phyloP scores from a whole-genome alignment of 139 green algal species.

The Astrephomene gubernaculifera region DNA sequence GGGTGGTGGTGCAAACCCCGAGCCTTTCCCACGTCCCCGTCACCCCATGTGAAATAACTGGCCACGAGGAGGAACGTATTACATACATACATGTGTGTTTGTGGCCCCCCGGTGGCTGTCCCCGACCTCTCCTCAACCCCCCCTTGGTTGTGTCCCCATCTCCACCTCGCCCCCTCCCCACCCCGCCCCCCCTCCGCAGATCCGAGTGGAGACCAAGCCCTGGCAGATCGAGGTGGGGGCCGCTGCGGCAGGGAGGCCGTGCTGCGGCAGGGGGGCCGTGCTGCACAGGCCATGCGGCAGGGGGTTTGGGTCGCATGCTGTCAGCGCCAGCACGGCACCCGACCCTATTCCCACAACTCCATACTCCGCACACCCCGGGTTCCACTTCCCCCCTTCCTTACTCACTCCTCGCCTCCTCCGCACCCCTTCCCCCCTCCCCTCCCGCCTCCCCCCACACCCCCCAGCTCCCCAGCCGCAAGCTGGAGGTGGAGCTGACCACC shows the following conservation, averaged over 20 bases:
- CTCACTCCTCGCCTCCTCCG: background rate
- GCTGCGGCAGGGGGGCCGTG: background rate
- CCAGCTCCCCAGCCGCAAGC: conserved; percentile 86
- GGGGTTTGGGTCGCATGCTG: no score
- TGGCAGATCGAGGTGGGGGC: conserved; percentile 88
- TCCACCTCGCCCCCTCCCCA: no score
- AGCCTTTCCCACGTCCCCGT: no score
- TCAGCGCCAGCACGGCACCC: no score
- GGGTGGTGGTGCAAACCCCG: no score
- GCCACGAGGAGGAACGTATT: no score
- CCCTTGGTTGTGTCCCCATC: no score
- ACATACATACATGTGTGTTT: background rate
- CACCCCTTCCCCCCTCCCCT: background rate
- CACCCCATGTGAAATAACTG: no score
- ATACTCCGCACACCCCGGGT: background rate
- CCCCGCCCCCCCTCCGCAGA: conserved; percentile 48
- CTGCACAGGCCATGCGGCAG: no score
- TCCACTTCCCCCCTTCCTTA: background rate
- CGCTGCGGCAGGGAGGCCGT: background rate
- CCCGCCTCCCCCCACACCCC: background rate
- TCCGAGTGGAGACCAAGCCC: conserved; percentile 93
- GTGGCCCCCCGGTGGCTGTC: background rate
- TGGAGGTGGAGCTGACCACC: conserved; percentile 98
- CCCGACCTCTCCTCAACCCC: background rate
- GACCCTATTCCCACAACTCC: background rate